A percentile compares a stretch with the other conserved stretches of the same genome.
phyloP scores from a whole-genome alignment of 768 basidiomycete species.

The Inosperma sp. region DNA sequence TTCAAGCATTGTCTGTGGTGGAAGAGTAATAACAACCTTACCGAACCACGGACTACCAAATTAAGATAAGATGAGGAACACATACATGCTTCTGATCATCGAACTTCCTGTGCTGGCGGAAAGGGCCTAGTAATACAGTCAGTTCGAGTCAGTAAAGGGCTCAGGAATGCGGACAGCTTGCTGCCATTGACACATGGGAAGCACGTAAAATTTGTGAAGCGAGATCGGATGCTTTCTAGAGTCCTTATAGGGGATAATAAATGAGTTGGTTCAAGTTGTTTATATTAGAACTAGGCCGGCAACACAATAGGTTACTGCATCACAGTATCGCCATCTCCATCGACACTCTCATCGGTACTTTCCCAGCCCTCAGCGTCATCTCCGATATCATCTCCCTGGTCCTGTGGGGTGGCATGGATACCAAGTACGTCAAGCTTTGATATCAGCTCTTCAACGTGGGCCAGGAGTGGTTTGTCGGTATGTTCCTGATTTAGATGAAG shows the following conservation, averaged over 20 bases:
- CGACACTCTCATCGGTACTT: conserved; percentile 55
- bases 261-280: no score
- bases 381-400: conserved; percentile 50
- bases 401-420: conserved; percentile 54
- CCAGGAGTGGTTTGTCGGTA: conserved; percentile 69
- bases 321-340: conserved; percentile 52
- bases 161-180: background rate
- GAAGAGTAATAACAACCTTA: no score
- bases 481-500: conserved; percentile 68
- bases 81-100: conserved; percentile 1
- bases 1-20: conserved; percentile 1
- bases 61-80: background rate
- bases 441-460: conserved; percentile 73
- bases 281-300: no score
- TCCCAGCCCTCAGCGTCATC: conserved; percentile 67
- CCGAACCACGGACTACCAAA: no score
- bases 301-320: conserved; percentile 38
- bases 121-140: background rate
- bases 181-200: background rate
- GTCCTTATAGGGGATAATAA: no score
- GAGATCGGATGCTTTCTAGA: no score
- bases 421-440: conserved; percentile 61
- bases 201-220: no score
- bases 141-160: background rate
- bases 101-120: background rate